Evolutionary conservation across 805 yeast species (phyloP).

Genomic region (Saturnispora hagleri): DNA sequence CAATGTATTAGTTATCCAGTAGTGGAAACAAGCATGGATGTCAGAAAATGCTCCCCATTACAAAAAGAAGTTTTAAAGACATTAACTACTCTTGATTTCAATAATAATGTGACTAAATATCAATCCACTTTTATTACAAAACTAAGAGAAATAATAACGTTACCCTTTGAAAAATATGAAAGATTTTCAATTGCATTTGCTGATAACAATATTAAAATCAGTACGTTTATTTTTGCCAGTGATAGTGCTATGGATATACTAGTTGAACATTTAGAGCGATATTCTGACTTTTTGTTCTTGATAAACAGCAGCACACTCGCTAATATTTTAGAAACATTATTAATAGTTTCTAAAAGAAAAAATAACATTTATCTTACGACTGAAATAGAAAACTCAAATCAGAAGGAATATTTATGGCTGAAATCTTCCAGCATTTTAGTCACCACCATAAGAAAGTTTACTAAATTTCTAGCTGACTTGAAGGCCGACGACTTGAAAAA

Average conservation of each 20-base stretch:
- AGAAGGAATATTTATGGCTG: constrained; percentile 41
- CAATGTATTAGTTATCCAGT: constrained; percentile 67
- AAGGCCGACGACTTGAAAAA: neutral
- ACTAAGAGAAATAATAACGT: constrained; percentile 40
- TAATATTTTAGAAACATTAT: constrained; percentile 39
- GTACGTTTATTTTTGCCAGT: constrained; percentile 57
- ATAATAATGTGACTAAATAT: constrained; percentile 24
- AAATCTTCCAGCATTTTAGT: constrained; percentile 37
- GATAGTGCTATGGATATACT: constrained; percentile 36
- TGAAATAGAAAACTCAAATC: constrained; percentile 38
- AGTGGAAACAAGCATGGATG: constrained; percentile 46
- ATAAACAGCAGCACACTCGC: constrained; percentile 37
- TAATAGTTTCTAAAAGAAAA: constrained; percentile 43
- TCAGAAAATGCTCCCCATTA: constrained; percentile 46
- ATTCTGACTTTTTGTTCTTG: constrained; percentile 27
- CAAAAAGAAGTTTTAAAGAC: constrained; percentile 51
- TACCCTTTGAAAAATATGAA: constrained; percentile 55
- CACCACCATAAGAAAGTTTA: constrained; percentile 27
- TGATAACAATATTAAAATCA: constrained; percentile 35
- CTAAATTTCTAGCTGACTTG: constrained; percentile 14
- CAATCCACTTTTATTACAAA: constrained; percentile 44
- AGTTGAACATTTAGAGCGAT: constrained; percentile 26
- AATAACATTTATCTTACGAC: constrained; percentile 26
- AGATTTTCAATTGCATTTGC: constrained; percentile 47
- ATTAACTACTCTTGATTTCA: constrained; percentile 26